phyloP scores from a whole-genome alignment of 106 monocot genomes.

The Apostasia shenzhenica region DNA sequence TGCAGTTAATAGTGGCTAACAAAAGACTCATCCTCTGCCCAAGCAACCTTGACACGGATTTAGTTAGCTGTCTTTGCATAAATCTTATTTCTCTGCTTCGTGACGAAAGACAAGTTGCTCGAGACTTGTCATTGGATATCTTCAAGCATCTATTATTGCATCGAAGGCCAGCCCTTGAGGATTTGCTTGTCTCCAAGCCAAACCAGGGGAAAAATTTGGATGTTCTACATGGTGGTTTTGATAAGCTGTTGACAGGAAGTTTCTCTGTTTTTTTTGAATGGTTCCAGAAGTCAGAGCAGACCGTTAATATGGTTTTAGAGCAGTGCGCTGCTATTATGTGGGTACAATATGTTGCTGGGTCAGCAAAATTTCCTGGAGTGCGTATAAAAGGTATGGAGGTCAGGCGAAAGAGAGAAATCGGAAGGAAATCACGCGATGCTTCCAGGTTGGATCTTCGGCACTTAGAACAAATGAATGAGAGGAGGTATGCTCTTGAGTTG shows the following conservation, averaged over 20 bases:
- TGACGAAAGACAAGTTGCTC: constrained; percentile 58
- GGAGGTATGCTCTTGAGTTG: constrained; percentile 74
- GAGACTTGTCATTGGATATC: constrained; percentile 57
- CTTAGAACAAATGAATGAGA: constrained; percentile 70
- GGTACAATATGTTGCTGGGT: constrained; percentile 66
- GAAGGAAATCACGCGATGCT: constrained; percentile 57
- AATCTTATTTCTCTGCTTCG: constrained; percentile 76
- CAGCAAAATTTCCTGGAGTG: constrained; percentile 83
- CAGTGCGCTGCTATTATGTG: constrained; percentile 93
- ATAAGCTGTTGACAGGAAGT: constrained; percentile 79
- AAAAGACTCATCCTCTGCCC: constrained; percentile 85
- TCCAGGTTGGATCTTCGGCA: constrained; percentile 62
- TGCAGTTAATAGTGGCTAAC: constrained; percentile 83
- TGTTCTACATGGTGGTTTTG: constrained; percentile 87
- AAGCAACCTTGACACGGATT: constrained; percentile 85
- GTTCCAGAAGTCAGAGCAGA: constrained; percentile 59
- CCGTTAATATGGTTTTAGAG: constrained; percentile 71
- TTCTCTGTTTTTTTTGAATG: constrained; percentile 71
- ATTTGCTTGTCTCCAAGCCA: constrained; percentile 73
- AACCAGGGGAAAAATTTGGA: constrained; percentile 64
- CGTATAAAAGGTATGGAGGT: constrained; percentile 91
- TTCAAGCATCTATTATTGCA: constrained; percentile 84
- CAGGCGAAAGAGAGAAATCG: constrained; percentile 86
- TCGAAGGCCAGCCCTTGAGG: constrained; percentile 70
- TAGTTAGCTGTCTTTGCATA: constrained; percentile 85